Conservation (phyloP, 352 stramenopile genomes). For the Globisporangium megalacanthum region DNA sequence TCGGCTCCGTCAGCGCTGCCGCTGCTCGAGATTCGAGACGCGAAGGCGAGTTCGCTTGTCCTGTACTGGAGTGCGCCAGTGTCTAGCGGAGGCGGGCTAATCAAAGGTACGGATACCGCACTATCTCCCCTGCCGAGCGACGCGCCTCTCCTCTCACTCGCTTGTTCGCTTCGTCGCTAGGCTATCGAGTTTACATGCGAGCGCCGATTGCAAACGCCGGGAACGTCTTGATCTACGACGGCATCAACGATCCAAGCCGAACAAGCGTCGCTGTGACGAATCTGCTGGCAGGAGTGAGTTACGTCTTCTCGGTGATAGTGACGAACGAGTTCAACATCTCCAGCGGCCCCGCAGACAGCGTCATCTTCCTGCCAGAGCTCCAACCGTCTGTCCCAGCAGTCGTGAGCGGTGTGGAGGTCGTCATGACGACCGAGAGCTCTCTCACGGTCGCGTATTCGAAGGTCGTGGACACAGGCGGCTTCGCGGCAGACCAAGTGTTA, state of each 20-base stretch:
- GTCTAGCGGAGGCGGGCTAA: conserved; percentile 30
- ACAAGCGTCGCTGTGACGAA: conserved; percentile 13
- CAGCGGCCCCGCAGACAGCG: conserved; percentile 11
- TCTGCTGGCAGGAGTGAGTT: conserved; percentile 23
- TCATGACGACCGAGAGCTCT: conserved; percentile 21
- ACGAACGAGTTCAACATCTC: conserved; percentile 40
- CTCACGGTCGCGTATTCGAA: conserved; percentile 19
- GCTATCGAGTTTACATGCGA: conserved; percentile 22
- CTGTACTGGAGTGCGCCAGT: conserved; percentile 29
- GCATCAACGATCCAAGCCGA: conserved; percentile 6
- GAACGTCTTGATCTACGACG: conserved; percentile 21
- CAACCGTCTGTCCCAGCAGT: conserved; percentile 13
- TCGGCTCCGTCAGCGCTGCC: conserved; percentile 14
- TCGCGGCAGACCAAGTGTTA: conserved; percentile 7
- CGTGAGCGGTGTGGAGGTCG: conserved; percentile 15
- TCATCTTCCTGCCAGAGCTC: conserved; percentile 14
- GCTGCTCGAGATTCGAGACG: conserved; percentile 9
- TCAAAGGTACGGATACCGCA: conserved; percentile 22
- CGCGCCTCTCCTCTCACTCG: neutral
- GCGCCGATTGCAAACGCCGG: neutral
- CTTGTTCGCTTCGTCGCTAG: conserved; percentile 4
- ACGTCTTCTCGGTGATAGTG: conserved; percentile 31
- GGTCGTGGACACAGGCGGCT: conserved; percentile 27
- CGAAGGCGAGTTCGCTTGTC: conserved; percentile 21
- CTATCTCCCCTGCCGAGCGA: neutral